phyloP scores from a whole-genome alignment of 2,329 filamentous ascomycete species.

The Nigrospora sphaerica region DNA sequence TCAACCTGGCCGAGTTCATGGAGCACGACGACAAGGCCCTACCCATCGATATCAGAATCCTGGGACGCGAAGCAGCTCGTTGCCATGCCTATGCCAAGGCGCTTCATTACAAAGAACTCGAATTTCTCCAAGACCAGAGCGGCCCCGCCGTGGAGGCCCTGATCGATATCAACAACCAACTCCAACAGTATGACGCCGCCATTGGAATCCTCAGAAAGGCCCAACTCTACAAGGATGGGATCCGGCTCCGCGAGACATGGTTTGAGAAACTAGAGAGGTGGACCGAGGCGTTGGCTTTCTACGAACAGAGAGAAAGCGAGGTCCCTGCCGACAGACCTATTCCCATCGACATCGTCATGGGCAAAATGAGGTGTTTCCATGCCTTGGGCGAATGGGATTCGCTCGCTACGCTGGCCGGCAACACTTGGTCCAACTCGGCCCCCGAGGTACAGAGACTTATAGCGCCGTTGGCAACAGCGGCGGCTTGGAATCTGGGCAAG shows the following conservation, averaged over 20 bases:
- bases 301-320: constrained; percentile 76
- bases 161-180: constrained; percentile 98
- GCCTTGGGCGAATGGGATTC: constrained; percentile 97
- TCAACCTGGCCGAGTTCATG: constrained; percentile 99
- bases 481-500: constrained; percentile 91
- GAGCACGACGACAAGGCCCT: constrained; percentile 98
- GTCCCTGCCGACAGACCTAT: constrained; percentile 47
- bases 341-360: constrained; percentile 95
- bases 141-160: constrained; percentile 91
- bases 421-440: constrained; percentile 87
- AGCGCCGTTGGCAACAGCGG: constrained; percentile 87
- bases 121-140: constrained; percentile 96
- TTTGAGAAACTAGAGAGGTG: constrained; percentile 97
- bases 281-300: constrained; percentile 92
- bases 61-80: constrained; percentile 90
- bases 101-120: constrained; percentile 95
- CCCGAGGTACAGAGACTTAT: constrained; percentile 85
- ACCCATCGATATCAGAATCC: constrained; percentile 90
- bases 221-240: constrained; percentile 86
- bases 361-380: constrained; percentile 97
- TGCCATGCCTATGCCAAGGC: constrained; percentile 98
- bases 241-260: constrained; percentile 96
- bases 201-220: constrained; percentile 96
- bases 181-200: constrained; percentile 96
- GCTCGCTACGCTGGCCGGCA: constrained; percentile 78